Conservation (phyloP, 176 grass and related monocot genomes). For the Oryza glumipatula region DNA sequence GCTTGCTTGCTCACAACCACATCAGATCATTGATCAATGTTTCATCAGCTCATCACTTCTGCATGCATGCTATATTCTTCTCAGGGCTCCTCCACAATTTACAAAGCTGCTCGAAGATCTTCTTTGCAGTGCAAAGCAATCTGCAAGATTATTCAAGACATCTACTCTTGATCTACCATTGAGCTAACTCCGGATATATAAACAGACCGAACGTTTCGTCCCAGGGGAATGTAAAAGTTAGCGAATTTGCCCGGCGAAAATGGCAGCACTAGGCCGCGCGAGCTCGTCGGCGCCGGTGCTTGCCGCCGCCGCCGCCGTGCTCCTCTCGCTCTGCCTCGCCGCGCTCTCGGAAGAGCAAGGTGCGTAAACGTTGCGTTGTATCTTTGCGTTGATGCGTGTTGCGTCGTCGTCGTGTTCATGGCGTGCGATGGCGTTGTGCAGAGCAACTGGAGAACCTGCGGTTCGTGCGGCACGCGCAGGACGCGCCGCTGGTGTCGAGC, state of each 20-base stretch:
- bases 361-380: not conserved
- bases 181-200: conserved; percentile 51
- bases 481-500: conserved; percentile 36
- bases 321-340: not conserved
- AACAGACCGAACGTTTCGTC: conserved; percentile 34
- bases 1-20: conserved; percentile 35
- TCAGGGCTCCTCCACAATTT: not conserved
- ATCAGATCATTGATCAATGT: not conserved
- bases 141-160: conserved; percentile 3
- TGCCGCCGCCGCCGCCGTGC: not conserved
- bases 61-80: not conserved
- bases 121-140: conserved; percentile 38
- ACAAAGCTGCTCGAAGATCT: conserved; percentile 17
- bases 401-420: not conserved
- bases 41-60: not conserved
- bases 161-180: conserved; percentile 47
- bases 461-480: conserved; percentile 37
- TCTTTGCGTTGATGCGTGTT: not conserved
- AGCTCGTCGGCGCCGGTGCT: conserved; percentile 14
- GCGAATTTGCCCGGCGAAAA: conserved; percentile 10
- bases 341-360: not conserved
- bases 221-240: not conserved
- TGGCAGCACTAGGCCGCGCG: conserved; percentile 9
- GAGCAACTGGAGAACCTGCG: conserved; percentile 25
- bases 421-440: not conserved